phyloP scores from a whole-genome alignment of 768 basidiomycete species.

The Suillus cothurnatus region DNA sequence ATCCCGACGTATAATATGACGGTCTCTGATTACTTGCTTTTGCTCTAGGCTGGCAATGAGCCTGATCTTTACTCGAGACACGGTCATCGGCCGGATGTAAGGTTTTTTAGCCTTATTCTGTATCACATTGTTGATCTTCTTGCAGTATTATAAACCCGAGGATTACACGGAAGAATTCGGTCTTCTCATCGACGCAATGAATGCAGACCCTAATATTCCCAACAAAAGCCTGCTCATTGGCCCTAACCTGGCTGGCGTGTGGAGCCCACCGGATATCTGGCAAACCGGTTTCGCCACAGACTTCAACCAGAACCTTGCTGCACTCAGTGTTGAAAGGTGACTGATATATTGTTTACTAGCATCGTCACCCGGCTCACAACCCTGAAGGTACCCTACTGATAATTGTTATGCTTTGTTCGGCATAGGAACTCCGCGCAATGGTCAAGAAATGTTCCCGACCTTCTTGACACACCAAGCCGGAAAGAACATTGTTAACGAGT shows the following conservation, averaged over 20 bases:
- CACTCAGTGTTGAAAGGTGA: slow-evolving; percentile 59
- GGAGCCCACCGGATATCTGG: slow-evolving; percentile 56
- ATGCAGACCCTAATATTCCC: slow-evolving; percentile 38
- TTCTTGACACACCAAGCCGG: slow-evolving; percentile 58
- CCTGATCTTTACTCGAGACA: slow-evolving; percentile 70
- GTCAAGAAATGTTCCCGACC: slow-evolving; percentile 48
- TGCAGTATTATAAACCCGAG: slow-evolving; percentile 30
- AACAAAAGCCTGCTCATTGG: slow-evolving; percentile 56
- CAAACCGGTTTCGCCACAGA: slow-evolving; percentile 50
- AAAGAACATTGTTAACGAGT: slow-evolving; percentile 48
- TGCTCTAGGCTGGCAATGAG: slow-evolving; percentile 67
- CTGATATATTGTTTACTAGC: background rate
- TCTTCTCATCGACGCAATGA: slow-evolving; percentile 45
- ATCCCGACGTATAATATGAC: background rate
- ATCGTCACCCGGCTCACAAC: slow-evolving; percentile 14
- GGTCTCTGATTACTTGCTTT: background rate
- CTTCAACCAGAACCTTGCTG: slow-evolving; percentile 44
- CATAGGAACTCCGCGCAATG: slow-evolving; percentile 40
- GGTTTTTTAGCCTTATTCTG: background rate
- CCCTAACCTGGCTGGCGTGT: slow-evolving; percentile 60
- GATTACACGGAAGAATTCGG: slow-evolving; percentile 59
- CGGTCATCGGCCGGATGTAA: slow-evolving; percentile 32
- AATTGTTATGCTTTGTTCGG: slow-evolving; percentile 60
- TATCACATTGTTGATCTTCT: background rate
- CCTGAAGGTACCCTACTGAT: slow-evolving; percentile 55